These are phyloP conservation scores for Penicillium olsonii DNA, from an alignment of 2,329 filamentous ascomycete species.

Conservation along the genomic window DNA sequence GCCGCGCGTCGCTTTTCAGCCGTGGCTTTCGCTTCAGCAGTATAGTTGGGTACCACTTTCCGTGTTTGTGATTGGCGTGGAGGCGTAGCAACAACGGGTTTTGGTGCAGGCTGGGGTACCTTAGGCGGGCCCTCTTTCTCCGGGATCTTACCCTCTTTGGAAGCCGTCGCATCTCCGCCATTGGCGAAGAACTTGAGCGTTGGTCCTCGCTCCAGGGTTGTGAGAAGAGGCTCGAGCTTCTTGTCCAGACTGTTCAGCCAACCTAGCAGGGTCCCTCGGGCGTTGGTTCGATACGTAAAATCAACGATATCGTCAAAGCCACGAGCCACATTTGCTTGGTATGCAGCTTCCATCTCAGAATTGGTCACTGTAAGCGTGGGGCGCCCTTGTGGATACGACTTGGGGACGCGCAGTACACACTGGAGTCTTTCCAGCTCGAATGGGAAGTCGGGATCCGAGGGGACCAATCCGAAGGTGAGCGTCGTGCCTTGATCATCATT, in stretches of 20 bases:
- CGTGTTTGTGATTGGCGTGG: constrained; percentile 6
- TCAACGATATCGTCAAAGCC: constrained; percentile 69
- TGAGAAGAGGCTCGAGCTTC: constrained; percentile 69
- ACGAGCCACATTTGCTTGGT: constrained; percentile 73
- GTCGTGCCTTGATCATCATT: constrained; percentile 54
- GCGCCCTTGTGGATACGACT: constrained; percentile 58
- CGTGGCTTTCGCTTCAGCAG: constrained; percentile 60
- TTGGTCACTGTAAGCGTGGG: constrained; percentile 67
- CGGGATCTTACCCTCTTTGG: constrained; percentile 24
- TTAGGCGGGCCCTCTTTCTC: constrained; percentile 4
- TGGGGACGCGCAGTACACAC: constrained; percentile 67
- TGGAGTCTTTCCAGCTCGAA: constrained; percentile 71
- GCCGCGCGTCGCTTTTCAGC: constrained; percentile 65
- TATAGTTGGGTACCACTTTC: constrained; percentile 53
- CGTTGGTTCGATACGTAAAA: constrained; percentile 48
- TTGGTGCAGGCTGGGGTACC: not conserved
- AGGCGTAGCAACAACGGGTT: not conserved
- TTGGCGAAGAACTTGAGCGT: constrained; percentile 71
- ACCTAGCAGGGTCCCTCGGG: constrained; percentile 59
- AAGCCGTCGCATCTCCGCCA: constrained; percentile 40
- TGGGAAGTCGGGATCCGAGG: constrained; percentile 81
- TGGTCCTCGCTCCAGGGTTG: constrained; percentile 68
- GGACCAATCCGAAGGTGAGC: constrained; percentile 65
- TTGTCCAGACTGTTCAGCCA: constrained; percentile 71
- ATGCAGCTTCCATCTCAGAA: constrained; percentile 69